Evolutionary conservation across 2,329 filamentous ascomycete species (phyloP).

Genomic region (Pestalotiopsis sp.): DNA sequence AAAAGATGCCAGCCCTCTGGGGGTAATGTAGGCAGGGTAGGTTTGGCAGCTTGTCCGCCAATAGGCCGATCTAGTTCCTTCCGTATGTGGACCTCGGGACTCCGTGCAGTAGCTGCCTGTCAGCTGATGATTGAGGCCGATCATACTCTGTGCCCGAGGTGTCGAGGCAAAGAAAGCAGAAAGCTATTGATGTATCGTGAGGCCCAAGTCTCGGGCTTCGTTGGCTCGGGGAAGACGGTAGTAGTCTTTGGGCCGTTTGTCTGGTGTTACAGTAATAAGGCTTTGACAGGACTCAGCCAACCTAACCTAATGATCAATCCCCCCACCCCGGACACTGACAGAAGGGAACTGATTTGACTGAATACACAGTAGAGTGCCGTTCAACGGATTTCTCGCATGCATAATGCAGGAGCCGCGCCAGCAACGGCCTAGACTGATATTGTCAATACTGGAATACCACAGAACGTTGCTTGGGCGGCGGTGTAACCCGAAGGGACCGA

Average conservation of each 20-base stretch:
- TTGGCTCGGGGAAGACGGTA: not conserved
- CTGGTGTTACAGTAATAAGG: not conserved
- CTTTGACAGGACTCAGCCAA: not conserved
- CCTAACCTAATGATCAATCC: not conserved
- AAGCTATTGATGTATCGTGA: not conserved
- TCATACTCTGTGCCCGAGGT: not conserved
- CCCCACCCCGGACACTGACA: not conserved
- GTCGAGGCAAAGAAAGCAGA: not conserved
- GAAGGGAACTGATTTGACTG: not conserved
- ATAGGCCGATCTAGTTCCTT: not conserved
- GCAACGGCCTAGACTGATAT: not conserved
- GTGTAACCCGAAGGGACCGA: not conserved
- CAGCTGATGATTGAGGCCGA: not conserved
- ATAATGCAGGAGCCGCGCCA: slow-evolving; percentile 12
- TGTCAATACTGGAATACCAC: not conserved
- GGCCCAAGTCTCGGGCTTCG: not conserved
- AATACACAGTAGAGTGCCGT: not conserved
- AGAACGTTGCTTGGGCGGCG: not conserved
- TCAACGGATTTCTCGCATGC: slow-evolving; percentile 1
- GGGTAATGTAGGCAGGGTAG: not conserved
- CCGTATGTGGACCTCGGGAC: not conserved
- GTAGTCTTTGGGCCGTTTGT: not conserved
- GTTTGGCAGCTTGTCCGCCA: not conserved
- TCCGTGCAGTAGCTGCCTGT: not conserved
- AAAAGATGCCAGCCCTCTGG: not conserved